Evolutionary conservation across 129 eudicot genomes (phyloP), one percentile per base, ranked within the genome.

Genomic region (Flaveria robusta): DNA sequence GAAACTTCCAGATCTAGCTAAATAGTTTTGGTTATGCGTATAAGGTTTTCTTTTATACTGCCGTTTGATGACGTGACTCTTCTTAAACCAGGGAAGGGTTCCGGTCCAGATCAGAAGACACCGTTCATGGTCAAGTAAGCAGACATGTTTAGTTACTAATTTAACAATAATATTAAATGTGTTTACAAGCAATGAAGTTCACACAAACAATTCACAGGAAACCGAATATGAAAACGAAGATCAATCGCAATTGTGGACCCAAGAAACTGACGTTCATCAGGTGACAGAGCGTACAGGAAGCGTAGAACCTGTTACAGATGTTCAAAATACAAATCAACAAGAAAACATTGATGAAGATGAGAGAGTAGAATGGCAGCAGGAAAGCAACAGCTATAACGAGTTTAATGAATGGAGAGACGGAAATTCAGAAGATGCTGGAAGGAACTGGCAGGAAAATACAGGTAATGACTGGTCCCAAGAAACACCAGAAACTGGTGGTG

Each of bases 101-200:
- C 73, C 89, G 96, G 77, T 91, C 88, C 77, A 85, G 89, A 86
- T 86, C 89, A 72, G 97, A 95, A 78, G 85, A 74, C 77, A 83
- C 84, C 50, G 91, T 88, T 72, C 93, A 84, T 75, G 87, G 85
- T 73, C 97, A 90, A 81, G 98, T 85, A 75, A 85, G 96, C 86
- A 88, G 81, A 77, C 78, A 74, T 83, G 73, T 86, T 72, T 88
- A 88, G 0, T 39, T 77, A 84, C 59, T 63, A 77, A 11, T 70
- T 76, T 80, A 71, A 74, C 79, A 72, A 74, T 70, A 75, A 58
- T 46, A 75, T 34, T 58, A 63, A 68, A 41, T 81, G 84, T 78
- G 80, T 74, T 81, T 73, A 73, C 76, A 76, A 81, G 67, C 81
- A 75, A 82, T 24, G 87, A 78, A 83, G 46, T 81, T 81, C 64